Conservation (phyloP, 2,329 filamentous ascomycete genomes). For the Verticillium zaregamsianum region DNA sequence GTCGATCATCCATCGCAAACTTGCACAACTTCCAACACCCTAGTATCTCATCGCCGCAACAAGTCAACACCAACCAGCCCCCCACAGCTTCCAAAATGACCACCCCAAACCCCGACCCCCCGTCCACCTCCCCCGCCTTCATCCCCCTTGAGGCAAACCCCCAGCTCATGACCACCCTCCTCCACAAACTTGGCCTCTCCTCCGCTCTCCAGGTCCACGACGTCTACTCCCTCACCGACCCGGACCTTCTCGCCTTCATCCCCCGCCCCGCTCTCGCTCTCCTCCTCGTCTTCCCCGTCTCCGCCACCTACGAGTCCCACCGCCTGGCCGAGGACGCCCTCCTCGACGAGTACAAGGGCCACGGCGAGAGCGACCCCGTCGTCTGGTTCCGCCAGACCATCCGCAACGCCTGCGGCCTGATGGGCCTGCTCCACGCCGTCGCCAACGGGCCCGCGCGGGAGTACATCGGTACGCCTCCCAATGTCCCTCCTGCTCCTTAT, state of each 20-base stretch:
- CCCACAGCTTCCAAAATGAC: not conserved
- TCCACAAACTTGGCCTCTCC: slow-evolving; percentile 82
- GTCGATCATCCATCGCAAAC: not conserved
- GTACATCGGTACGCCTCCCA: slow-evolving; percentile 46
- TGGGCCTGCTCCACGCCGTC: slow-evolving; percentile 80
- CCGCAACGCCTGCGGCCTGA: slow-evolving; percentile 86
- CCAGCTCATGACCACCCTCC: slow-evolving; percentile 77
- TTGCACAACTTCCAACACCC: not conserved
- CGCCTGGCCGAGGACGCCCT: slow-evolving; percentile 69
- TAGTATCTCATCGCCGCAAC: not conserved
- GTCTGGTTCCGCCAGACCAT: slow-evolving; percentile 96
- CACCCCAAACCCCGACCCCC: slow-evolving; percentile 33
- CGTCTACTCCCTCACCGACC: slow-evolving; percentile 85
- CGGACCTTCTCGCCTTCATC: slow-evolving; percentile 78
- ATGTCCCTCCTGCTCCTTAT: too few species aligned
- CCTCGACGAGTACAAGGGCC: slow-evolving; percentile 59
- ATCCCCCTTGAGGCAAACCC: slow-evolving; percentile 72
- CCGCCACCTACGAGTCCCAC: slow-evolving; percentile 71
- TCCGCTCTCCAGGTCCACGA: slow-evolving; percentile 76
- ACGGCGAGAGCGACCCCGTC: slow-evolving; percentile 68
- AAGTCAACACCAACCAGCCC: not conserved
- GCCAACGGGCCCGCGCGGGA: slow-evolving; percentile 68
- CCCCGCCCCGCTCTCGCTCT: slow-evolving; percentile 85
- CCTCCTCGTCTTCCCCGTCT: slow-evolving; percentile 88
- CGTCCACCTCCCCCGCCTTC: slow-evolving; percentile 39